These are phyloP conservation scores for Danielia reshetovae DNA, from an alignment of 805 yeast species.

Conservation along the genomic window DNA sequence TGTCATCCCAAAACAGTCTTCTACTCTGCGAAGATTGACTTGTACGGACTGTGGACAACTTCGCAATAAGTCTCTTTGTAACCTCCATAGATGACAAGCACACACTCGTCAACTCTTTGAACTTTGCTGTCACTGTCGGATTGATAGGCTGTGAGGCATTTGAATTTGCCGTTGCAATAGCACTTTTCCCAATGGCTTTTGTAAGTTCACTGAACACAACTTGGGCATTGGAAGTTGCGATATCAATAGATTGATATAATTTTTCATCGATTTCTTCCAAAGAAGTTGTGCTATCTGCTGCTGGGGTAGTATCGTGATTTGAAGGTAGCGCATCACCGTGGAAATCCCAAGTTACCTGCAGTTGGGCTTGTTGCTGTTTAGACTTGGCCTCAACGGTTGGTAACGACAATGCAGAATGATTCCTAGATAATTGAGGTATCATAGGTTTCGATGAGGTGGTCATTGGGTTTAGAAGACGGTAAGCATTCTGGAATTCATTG, in stretches of 20 bases:
- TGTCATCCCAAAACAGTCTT: conserved; percentile 77
- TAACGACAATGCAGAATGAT: conserved; percentile 5
- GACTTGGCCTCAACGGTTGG: conserved; percentile 1
- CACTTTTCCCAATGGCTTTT: conserved; percentile 61
- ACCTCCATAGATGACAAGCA: conserved; percentile 82
- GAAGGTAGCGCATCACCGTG: background rate
- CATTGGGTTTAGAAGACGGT: conserved; percentile 33
- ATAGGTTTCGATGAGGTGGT: conserved; percentile 1
- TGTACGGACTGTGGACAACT: conserved; percentile 48
- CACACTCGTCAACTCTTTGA: conserved; percentile 71
- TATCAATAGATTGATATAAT: conserved; percentile 58
- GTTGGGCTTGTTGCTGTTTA: conserved; percentile 4
- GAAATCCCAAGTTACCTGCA: background rate
- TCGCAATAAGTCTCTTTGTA: conserved; percentile 58
- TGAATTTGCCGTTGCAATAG: conserved; percentile 43
- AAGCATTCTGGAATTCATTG: conserved; percentile 65
- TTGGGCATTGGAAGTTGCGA: conserved; percentile 66
- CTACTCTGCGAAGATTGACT: conserved; percentile 50
- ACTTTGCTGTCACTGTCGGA: conserved; percentile 53
- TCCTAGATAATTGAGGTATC: conserved; percentile 2
- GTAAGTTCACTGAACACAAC: conserved; percentile 75
- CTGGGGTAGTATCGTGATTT: background rate
- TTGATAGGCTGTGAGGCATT: conserved; percentile 21
- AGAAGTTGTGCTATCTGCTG: background rate
- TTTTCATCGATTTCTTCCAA: conserved; percentile 59